Evolutionary conservation across 129 eudicot genomes (phyloP).

Genomic region (Saussurea involucrata): DNA sequence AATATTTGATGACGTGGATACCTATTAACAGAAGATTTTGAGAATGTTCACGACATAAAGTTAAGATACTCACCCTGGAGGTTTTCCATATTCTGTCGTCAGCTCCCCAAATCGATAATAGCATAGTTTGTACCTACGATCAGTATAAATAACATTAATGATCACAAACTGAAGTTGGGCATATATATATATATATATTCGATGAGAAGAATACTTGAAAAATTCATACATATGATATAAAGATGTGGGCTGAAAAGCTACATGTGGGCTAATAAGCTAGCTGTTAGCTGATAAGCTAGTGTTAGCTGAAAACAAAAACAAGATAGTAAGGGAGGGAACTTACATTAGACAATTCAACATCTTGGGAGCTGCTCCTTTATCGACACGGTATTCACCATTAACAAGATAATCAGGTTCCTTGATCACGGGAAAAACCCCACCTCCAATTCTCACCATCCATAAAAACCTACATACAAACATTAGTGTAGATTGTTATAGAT

Average conservation of each 20-base stretch:
- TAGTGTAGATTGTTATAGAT: background rate
- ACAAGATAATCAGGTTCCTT: constrained; percentile 99
- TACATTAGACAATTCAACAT: constrained; percentile 92
- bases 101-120: constrained; percentile 94
- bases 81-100: constrained; percentile 90
- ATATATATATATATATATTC: background rate
- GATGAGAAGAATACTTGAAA: background rate
- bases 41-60: background rate
- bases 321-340: constrained; percentile 18
- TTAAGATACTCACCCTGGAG: constrained; percentile 71
- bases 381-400: constrained; percentile 96
- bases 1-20: too few relatives aligned
- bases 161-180: background rate
- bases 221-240: too few relatives aligned
- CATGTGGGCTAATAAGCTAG: too few relatives aligned
- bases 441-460: constrained; percentile 99
- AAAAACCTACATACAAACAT: constrained; percentile 52
- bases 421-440: constrained; percentile 96
- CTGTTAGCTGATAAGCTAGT: too few relatives aligned
- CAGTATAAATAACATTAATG: background rate
- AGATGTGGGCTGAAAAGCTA: background rate
- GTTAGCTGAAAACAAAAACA: constrained; percentile 43
- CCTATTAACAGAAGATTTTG: too few relatives aligned
- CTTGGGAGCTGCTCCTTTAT: constrained; percentile 98
- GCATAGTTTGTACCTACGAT: constrained; percentile 75